Percentiles rank a stretch among this genome's conserved stretches.
phyloP scores from a whole-genome alignment of 2,329 filamentous ascomycete species.

The Lasiodiplodia sp. region DNA sequence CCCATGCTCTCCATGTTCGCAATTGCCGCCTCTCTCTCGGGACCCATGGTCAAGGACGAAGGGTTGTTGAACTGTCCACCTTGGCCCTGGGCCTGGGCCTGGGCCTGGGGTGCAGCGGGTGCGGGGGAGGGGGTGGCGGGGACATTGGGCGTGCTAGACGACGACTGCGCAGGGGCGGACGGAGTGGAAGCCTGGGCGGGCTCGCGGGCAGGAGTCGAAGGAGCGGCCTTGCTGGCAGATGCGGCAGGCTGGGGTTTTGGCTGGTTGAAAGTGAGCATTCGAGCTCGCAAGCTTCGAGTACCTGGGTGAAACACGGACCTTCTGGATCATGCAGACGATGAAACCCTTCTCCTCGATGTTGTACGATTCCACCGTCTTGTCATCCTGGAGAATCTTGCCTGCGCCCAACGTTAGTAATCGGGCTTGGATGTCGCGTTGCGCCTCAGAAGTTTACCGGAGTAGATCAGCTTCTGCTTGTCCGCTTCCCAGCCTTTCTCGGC shows the following conservation, averaged over 20 bases:
- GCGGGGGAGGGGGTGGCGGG: conserved; percentile 60
- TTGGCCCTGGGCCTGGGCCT: too few relatives aligned
- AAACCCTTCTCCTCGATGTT: conserved; percentile 99
- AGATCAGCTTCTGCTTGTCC: conserved; percentile 93
- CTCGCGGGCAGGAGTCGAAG: conserved; percentile 63
- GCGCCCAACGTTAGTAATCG: conserved; percentile 33
- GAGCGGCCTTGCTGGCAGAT: conserved; percentile 56
- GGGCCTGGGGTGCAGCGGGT: conserved; percentile 52
- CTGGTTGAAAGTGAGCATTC: conserved; percentile 52
- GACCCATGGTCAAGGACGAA: conserved; percentile 84
- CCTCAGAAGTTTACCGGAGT: conserved; percentile 72
- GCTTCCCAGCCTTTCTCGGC: conserved; percentile 94
- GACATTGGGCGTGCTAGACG: conserved; percentile 58
- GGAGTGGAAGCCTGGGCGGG: conserved; percentile 60
- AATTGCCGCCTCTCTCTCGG: conserved; percentile 81
- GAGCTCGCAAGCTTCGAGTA: not conserved
- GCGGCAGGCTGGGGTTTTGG: conserved; percentile 71
- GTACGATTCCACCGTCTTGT: conserved; percentile 94
- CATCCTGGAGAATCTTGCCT: conserved; percentile 99
- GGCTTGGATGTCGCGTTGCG: not conserved
- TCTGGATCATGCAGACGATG: conserved; percentile 97
- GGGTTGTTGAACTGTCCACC: conserved; percentile 69
- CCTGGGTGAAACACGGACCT: conserved; percentile 65
- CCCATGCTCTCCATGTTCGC: conserved; percentile 98
- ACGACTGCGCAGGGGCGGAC: conserved; percentile 60